phyloP scores from a whole-genome alignment of 306 rosid genomes.

The Acacia melanoxylon region DNA sequence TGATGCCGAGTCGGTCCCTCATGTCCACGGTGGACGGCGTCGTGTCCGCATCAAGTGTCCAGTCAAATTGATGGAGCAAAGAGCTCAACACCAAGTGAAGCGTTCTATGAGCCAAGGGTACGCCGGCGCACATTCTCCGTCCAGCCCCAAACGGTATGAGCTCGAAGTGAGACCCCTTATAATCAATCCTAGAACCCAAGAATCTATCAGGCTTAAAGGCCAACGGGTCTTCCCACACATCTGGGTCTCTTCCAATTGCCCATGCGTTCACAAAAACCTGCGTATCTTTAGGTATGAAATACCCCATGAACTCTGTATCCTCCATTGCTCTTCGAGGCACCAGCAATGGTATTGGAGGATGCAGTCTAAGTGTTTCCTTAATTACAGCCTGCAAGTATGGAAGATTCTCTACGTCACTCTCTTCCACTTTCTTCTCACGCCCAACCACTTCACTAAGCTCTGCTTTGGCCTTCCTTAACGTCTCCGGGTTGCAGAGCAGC shows the following conservation, averaged over 20 bases:
- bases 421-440: not conserved
- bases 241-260: constrained; percentile 15
- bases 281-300: not conserved
- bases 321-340: constrained; percentile 1
- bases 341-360: not conserved
- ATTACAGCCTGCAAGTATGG: not conserved
- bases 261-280: not conserved
- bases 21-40: not conserved
- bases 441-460: not conserved
- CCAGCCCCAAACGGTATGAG: constrained; percentile 10
- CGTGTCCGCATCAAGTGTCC: not conserved
- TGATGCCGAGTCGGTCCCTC: not conserved
- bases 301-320: not conserved
- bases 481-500: not conserved
- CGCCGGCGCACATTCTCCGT: constrained; percentile 15
- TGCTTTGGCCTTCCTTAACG: not conserved
- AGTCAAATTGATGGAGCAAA: not conserved
- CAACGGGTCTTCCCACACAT: not conserved
- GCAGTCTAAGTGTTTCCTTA: not conserved
- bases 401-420: constrained; percentile 12
- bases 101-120: constrained; percentile 5
- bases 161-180: not conserved
- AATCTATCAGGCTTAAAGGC: not conserved
- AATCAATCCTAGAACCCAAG: not conserved
- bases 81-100: constrained; percentile 6